Evolutionary conservation across 2,329 filamentous ascomycete species (phyloP), one percentile per base, ranked within the genome.

Genomic region (Cladorrhinum sp.): DNA sequence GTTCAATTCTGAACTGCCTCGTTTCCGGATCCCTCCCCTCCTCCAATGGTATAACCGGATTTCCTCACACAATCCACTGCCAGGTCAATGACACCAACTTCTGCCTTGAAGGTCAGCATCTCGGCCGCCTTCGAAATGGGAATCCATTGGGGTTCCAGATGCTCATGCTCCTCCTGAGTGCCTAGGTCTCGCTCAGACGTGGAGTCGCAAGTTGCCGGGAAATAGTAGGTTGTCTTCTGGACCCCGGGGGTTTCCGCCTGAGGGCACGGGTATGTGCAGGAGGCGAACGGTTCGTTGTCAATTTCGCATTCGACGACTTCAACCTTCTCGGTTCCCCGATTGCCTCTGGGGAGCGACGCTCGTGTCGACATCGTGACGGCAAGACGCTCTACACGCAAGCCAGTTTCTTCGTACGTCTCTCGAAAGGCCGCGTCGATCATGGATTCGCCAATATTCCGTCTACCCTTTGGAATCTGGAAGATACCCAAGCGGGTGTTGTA

Each of bases 391-490:
- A 76, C 75, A 4, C 59, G 67, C n/a, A 79, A 70, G 3, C 79
- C 79, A 6, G 78, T 80, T 66, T 81, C 79, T 62, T 82, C 79
- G 49, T 72, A 72, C 0, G 79, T 80, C 67, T 81, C 79, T 25
- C 79, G 76, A 13, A 81, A 62, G 12, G 79, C 79, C 0, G 78
- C 72, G 2, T 68, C 69, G 24, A 75, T 72, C 32, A 79, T 69
- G 62, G 72, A 72, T 63, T 81, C 79, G 58, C 72, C 74, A 49
- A 81, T 76, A 65, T 80, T 76, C 67, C 79, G 79, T 62, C 78
- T 74, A 51, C 79, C 79, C 66, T 81, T 81, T 53, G 79, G 79
- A 6, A 81, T 72, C 68, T 81, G 78, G 65, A 72, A 77, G 62
- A 79, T 76, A 18, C 72, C 70, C 61, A 77, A 74, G 50, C 71